Conservation (phyloP, 345 rosid genomes). For the Boechera stricta region DNA sequence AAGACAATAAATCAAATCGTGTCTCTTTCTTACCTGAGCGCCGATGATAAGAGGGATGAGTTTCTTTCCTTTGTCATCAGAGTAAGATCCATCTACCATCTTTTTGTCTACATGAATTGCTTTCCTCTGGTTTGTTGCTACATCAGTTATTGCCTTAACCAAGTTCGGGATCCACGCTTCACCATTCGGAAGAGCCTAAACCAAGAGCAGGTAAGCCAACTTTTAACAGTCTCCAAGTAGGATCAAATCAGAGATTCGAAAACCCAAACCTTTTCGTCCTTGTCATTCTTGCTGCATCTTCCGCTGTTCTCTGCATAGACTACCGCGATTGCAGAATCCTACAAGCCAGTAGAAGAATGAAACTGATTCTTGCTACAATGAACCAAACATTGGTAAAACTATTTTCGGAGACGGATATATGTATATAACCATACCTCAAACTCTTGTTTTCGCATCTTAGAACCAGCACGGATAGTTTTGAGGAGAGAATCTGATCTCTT, state of each 20-base stretch:
- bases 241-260: constrained; percentile 6
- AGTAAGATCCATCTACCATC: constrained; percentile 73
- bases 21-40: constrained; percentile 58
- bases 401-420: not conserved
- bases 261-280: constrained; percentile 68
- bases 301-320: constrained; percentile 85
- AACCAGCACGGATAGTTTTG: constrained; percentile 60
- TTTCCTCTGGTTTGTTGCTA: constrained; percentile 65
- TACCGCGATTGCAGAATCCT: constrained; percentile 60
- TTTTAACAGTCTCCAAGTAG: not conserved
- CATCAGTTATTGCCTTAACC: constrained; percentile 64
- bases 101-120: constrained; percentile 66
- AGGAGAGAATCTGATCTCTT: constrained; percentile 78
- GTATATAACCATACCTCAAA: constrained; percentile 52
- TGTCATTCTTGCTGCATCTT: constrained; percentile 82
- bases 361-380: constrained; percentile 7
- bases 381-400: not conserved
- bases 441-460: constrained; percentile 61
- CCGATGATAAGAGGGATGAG: constrained; percentile 65
- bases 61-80: constrained; percentile 69
- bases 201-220: not conserved
- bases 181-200: constrained; percentile 72
- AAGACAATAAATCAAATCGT: constrained; percentile 6
- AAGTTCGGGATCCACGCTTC: constrained; percentile 72
- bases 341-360: constrained; percentile 36